Evolutionary conservation across 2,329 filamentous ascomycete species (phyloP).

Genomic region (Passalora sequoiae): DNA sequence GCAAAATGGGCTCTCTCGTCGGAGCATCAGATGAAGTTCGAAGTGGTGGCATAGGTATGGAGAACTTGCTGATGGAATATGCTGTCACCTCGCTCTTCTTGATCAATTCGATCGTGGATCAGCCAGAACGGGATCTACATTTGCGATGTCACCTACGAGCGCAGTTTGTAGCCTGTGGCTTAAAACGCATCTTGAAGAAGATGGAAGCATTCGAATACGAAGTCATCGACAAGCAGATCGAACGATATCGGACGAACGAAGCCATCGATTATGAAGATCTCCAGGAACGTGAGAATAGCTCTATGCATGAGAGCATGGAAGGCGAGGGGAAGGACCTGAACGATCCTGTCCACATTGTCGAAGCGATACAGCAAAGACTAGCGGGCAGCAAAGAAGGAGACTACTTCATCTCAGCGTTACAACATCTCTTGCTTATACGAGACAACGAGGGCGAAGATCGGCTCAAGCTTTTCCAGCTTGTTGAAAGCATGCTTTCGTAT

Average conservation of each 20-base stretch:
- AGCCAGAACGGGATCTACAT: constrained; percentile 81
- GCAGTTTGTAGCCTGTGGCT: constrained; percentile 91
- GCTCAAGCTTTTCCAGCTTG: constrained; percentile 91
- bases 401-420: constrained; percentile 91
- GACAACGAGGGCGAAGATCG: constrained; percentile 90
- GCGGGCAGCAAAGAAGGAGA: constrained; percentile 81
- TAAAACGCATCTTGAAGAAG: constrained; percentile 89
- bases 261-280: constrained; percentile 98
- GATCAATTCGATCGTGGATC: constrained; percentile 94
- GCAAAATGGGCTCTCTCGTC: constrained; percentile 97
- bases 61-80: constrained; percentile 98
- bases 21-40: constrained; percentile 94
- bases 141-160: constrained; percentile 89
- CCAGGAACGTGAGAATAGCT: constrained; percentile 83
- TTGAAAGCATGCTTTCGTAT: constrained; percentile 98
- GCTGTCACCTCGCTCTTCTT: constrained; percentile 90
- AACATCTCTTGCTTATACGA: constrained; percentile 87
- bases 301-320: constrained; percentile 81
- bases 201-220: constrained; percentile 99
- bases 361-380: constrained; percentile 83
- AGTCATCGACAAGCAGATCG: constrained; percentile 95
- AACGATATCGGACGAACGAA: constrained; percentile 87
- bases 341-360: constrained; percentile 87
- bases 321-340: constrained; percentile 85
- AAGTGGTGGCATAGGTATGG: constrained; percentile 94